phyloP scores from a whole-genome alignment of 768 basidiomycete species.

The Phanerochaete sordida region DNA sequence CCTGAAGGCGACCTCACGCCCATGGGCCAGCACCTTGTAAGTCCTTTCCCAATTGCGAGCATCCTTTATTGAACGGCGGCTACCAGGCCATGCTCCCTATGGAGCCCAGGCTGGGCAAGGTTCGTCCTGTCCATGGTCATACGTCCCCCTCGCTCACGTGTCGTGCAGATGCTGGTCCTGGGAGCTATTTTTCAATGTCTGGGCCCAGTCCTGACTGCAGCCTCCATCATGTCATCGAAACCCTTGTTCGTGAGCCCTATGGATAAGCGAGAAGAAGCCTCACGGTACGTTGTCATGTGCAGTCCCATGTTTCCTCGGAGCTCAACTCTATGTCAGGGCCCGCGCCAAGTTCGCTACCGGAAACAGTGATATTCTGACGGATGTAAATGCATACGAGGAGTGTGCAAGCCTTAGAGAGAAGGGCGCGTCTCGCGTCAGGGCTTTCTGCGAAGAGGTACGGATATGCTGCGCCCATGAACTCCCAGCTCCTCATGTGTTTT shows the following conservation, averaged over 20 bases:
- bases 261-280: slow-evolving; percentile 81
- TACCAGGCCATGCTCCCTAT: slow-evolving; percentile 77
- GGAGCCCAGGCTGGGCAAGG: slow-evolving; percentile 85
- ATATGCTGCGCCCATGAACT: slow-evolving; percentile 5
- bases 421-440: slow-evolving; percentile 46
- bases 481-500: neutral
- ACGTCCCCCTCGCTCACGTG: neutral
- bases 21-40: slow-evolving; percentile 75
- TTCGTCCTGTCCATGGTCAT: slow-evolving; percentile 19
- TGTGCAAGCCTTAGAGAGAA: slow-evolving; percentile 48
- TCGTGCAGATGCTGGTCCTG: slow-evolving; percentile 76
- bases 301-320: neutral
- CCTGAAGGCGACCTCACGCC: slow-evolving; percentile 66
- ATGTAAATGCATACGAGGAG: slow-evolving; percentile 70
- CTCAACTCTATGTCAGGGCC: slow-evolving; percentile 45
- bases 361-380: slow-evolving; percentile 84
- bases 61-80: neutral
- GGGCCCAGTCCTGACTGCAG: slow-evolving; percentile 76
- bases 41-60: slow-evolving; percentile 16
- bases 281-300: slow-evolving; percentile 43
- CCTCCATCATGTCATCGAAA: slow-evolving; percentile 82
- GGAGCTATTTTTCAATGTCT: slow-evolving; percentile 82
- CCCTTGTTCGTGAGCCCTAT: slow-evolving; percentile 80
- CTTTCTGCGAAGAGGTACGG: slow-evolving; percentile 71
- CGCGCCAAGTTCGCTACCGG: slow-evolving; percentile 63